These are phyloP conservation scores for Typha latifolia DNA, from an alignment of 176 grass and related monocot species.

Conservation along the genomic window DNA sequence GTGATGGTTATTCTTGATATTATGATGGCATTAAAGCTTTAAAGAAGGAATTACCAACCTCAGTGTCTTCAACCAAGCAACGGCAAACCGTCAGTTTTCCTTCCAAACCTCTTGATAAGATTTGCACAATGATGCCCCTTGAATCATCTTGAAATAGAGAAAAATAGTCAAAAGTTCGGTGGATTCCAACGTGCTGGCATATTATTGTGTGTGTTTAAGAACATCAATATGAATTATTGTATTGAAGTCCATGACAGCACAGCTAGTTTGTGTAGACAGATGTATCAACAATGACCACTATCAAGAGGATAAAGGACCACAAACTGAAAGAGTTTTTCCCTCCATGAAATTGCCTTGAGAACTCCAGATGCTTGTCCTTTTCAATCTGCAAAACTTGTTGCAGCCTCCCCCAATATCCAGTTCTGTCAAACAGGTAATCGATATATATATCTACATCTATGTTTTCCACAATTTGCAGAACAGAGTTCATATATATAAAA, in stretches of 20 bases:
- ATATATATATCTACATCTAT: conserved; percentile 11
- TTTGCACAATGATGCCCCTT: conserved; percentile 51
- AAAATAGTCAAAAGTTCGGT: conserved; percentile 7
- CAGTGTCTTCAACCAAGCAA: conserved; percentile 52
- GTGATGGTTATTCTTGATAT: too few relatives aligned
- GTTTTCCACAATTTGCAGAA: conserved; percentile 3
- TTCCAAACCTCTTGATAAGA: conserved; percentile 79
- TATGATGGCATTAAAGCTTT: neutral
- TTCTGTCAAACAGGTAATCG: conserved; percentile 25
- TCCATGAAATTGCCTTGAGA: conserved; percentile 46
- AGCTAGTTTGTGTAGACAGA: neutral
- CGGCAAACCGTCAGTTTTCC: conserved; percentile 69
- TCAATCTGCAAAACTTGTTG: conserved; percentile 78
- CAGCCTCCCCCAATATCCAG: conserved; percentile 64
- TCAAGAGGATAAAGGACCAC: neutral
- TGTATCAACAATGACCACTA: neutral
- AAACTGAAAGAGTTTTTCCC: conserved; percentile 29
- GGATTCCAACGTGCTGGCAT: neutral
- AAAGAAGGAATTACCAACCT: conserved; percentile 24
- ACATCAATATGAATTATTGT: neutral
- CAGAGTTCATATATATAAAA: conserved; percentile 11
- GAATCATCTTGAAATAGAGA: conserved; percentile 36
- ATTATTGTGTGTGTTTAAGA: neutral
- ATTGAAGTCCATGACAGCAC: too few relatives aligned
- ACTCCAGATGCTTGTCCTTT: conserved; percentile 52